Evolutionary conservation across 129 eudicot genomes (phyloP).

Genomic region (Artemisia argyi): DNA sequence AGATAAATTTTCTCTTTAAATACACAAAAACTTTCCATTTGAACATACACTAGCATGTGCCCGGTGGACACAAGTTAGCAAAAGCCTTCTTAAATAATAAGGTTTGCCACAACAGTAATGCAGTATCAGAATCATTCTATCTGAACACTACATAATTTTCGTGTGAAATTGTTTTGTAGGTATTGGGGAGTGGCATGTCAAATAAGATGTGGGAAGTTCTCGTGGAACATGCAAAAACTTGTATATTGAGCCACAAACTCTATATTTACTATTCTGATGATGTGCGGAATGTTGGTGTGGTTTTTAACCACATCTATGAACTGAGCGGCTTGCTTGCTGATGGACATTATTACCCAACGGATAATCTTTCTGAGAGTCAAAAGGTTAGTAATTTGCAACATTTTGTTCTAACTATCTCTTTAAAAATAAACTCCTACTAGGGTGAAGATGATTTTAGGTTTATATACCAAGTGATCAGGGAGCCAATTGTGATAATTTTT

Average conservation of each 20-base stretch:
- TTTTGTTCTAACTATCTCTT: not conserved
- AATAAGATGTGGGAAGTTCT: slow-evolving; percentile 99
- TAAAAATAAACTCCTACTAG: no score
- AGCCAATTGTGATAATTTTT: not conserved
- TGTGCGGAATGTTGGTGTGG: slow-evolving; percentile 76
- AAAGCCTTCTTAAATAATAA: no score
- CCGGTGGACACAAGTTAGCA: no score
- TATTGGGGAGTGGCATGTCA: slow-evolving; percentile 98
- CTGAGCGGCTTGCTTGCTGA: slow-evolving; percentile 81
- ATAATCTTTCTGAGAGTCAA: slow-evolving; percentile 87
- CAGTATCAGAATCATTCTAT: no score
- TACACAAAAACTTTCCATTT: no score
- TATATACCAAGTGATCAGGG: no score
- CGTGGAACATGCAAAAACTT: slow-evolving; percentile 93
- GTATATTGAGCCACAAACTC: slow-evolving; percentile 84
- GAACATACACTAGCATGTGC: no score
- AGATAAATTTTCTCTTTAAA: no score
- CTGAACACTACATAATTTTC: not conserved
- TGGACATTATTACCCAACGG: slow-evolving; percentile 66
- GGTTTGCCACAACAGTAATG: no score
- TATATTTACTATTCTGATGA: slow-evolving; percentile 90
- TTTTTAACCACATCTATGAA: slow-evolving; percentile 85
- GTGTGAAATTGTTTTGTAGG: slow-evolving; percentile 39
- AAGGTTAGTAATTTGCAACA: slow-evolving; percentile 48
- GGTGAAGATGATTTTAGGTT: no score